Conservation (phyloP, 129 eudicot genomes). For the carrot (Daucus carota) region DNA sequence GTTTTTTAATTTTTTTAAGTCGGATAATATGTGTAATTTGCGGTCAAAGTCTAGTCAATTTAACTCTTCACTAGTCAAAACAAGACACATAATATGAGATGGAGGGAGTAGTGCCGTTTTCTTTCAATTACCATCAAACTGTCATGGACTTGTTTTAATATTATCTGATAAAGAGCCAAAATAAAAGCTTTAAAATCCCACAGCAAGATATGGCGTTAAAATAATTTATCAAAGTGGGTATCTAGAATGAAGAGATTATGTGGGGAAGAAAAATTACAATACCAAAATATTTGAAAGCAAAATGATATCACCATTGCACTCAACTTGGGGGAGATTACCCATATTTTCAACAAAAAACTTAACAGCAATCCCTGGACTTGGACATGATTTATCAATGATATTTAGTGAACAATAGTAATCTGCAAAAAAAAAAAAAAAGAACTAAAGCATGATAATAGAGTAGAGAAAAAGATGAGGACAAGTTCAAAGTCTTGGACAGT, state of each 20-base stretch:
- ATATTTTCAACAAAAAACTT: conserved; percentile 63
- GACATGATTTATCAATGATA: conserved; percentile 58
- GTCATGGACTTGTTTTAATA: no score
- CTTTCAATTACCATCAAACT: no score
- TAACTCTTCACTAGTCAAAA: no score
- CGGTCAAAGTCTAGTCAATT: no score
- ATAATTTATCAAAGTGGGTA: not conserved
- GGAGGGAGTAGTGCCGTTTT: no score
- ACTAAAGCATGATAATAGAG: not conserved
- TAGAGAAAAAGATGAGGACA: not conserved
- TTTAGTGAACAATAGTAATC: conserved; percentile 61
- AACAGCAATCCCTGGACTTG: conserved; percentile 47
- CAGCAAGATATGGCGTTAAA: not conserved
- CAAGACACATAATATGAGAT: no score
- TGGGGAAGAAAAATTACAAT: conserved; percentile 2
- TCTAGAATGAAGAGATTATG: not conserved
- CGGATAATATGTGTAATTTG: no score
- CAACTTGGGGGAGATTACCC: conserved; percentile 66
- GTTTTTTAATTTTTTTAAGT: no score
- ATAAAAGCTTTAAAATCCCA: not conserved
- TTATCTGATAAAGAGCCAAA: no score
- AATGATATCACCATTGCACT: conserved; percentile 64
- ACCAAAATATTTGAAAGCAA: conserved; percentile 69
- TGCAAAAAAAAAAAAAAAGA: conserved; percentile 26
- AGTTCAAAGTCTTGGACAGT: not conserved